Evolutionary conservation across 192 early-diverging fungal species (phyloP).

Genomic region (Coemansia sp.): DNA sequence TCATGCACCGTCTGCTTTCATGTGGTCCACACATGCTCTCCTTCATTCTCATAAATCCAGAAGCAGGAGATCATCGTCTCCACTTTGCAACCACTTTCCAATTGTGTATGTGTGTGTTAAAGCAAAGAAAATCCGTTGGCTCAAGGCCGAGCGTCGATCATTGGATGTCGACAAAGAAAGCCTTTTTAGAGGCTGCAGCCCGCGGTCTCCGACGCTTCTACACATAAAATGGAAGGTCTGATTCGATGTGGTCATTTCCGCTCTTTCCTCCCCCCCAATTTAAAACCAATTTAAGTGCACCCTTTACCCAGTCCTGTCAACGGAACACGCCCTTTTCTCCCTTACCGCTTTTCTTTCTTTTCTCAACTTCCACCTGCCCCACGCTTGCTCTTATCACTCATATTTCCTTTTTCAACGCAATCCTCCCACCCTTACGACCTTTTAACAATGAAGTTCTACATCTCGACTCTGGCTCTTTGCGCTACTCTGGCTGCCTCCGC

Average conservation of each 20-base stretch:
- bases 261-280: neutral
- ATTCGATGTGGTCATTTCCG: neutral
- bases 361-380: neutral
- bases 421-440: neutral
- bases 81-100: neutral
- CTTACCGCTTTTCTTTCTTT: neutral
- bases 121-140: neutral
- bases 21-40: constrained; percentile 1
- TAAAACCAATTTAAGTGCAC: neutral
- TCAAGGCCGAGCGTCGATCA: neutral
- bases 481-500: constrained; percentile 26
- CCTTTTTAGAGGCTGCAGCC: constrained; percentile 4
- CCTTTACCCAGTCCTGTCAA: neutral
- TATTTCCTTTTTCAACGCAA: neutral
- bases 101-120: neutral
- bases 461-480: constrained; percentile 27
- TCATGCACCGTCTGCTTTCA: neutral
- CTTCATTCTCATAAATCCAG: neutral
- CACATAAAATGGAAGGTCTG: neutral
- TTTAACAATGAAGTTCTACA: constrained; percentile 31
- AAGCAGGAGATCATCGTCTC: neutral
- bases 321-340: neutral
- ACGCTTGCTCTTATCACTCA: neutral
- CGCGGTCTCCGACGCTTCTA: neutral
- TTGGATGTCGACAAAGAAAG: neutral